Evolutionary conservation across 2,329 filamentous ascomycete genomes (phyloP).

Genomic region (Neofusicoccum laricinum): DNA sequence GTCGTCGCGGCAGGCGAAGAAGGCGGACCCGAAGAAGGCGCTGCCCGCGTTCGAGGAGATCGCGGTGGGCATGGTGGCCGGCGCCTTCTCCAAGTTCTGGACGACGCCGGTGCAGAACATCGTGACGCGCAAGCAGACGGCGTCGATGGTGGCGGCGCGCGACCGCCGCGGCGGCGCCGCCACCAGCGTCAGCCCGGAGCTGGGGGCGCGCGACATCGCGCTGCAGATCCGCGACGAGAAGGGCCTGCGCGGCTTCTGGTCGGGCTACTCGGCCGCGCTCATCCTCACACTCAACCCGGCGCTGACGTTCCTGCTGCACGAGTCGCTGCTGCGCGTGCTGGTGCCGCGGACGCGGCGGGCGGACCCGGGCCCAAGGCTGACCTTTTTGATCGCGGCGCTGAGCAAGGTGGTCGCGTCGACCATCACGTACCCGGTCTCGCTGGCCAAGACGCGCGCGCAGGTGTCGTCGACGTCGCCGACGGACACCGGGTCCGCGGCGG

Average conservation of each 20-base stretch:
- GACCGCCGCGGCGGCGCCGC: constrained; percentile 33
- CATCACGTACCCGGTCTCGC: constrained; percentile 80
- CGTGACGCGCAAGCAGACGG: constrained; percentile 77
- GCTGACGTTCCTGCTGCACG: constrained; percentile 81
- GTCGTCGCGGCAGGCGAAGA: constrained; percentile 37
- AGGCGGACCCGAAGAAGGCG: constrained; percentile 27
- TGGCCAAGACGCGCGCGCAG: constrained; percentile 78
- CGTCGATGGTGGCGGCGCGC: constrained; percentile 49
- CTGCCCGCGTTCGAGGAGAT: constrained; percentile 70
- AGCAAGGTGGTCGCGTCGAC: constrained; percentile 76
- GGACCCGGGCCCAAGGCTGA: constrained; percentile 53
- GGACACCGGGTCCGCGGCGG: background rate
- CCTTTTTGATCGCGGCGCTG: constrained; percentile 67
- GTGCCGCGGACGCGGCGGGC: constrained; percentile 53
- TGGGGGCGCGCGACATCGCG: constrained; percentile 56
- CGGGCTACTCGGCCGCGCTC: constrained; percentile 77
- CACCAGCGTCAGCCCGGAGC: constrained; percentile 28
- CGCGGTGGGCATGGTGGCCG: constrained; percentile 68
- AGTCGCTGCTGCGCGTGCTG: constrained; percentile 61
- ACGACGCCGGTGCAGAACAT: constrained; percentile 81
- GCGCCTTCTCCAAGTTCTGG: constrained; percentile 69
- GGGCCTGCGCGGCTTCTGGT: constrained; percentile 77
- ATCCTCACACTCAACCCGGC: constrained; percentile 82
- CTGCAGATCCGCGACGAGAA: constrained; percentile 64
- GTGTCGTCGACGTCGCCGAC: constrained; percentile 45